These are phyloP conservation scores for Eucalyptus curtisii DNA, from an alignment of 345 rosid species.

Conservation along the genomic window DNA sequence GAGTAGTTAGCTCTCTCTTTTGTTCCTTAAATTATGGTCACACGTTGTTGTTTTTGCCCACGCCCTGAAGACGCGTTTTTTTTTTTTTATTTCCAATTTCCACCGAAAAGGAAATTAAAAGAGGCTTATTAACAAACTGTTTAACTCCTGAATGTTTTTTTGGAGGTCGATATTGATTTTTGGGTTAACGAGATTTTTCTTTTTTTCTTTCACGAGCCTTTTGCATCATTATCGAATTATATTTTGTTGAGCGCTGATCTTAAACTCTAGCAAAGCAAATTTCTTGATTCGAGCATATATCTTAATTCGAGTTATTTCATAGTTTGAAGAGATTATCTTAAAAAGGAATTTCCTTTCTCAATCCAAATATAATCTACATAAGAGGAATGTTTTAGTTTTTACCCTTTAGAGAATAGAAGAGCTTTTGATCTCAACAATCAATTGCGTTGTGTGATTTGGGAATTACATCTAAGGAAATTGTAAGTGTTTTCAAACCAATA, in stretches of 20 bases:
- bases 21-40: neutral
- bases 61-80: neutral
- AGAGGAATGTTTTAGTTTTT: neutral
- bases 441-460: neutral
- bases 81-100: neutral
- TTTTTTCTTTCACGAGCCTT: neutral
- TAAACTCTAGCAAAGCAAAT: neutral
- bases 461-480: neutral
- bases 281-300: rapidly evolving
- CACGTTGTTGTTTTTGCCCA: neutral
- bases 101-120: neutral
- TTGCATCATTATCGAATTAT: neutral
- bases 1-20: neutral
- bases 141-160: neutral
- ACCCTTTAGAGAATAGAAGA: neutral
- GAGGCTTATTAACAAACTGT: neutral
- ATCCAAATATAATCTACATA: neutral
- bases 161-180: neutral
- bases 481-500: neutral
- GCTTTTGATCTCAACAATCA: neutral
- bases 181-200: neutral
- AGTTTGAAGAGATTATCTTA: neutral
- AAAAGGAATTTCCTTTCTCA: neutral
- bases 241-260: neutral
- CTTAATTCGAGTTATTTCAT: neutral